These are phyloP conservation scores for Naganishia sp. DNA, from an alignment of 1,284 basidiomycete genomes.

Conservation along the genomic window DNA sequence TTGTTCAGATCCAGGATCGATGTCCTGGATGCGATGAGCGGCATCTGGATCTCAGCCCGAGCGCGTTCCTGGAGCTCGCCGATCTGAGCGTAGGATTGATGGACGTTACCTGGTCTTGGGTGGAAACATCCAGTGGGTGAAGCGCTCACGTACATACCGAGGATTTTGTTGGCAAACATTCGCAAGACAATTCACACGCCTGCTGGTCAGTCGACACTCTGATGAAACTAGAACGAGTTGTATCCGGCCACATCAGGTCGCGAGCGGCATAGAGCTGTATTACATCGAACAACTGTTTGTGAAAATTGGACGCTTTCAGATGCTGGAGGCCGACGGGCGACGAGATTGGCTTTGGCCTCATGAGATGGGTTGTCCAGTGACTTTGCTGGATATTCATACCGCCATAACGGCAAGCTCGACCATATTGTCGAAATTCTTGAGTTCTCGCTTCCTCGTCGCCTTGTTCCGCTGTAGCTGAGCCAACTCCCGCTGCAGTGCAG, in stretches of 20 bases:
- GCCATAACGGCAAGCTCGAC: slow-evolving; percentile 1
- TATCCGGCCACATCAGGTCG: no score
- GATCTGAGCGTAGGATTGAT: slow-evolving; percentile 42
- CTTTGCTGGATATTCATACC: neutral
- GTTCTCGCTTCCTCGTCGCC: neutral
- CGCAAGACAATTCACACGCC: neutral
- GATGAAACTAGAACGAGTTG: no score
- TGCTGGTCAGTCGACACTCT: neutral
- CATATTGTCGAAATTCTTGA: slow-evolving; percentile 10
- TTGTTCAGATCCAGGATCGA: slow-evolving; percentile 55
- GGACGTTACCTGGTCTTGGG: slow-evolving; percentile 46
- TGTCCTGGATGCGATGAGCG: slow-evolving; percentile 55
- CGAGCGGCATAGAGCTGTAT: no score
- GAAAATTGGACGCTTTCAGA: neutral
- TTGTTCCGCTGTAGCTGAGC: slow-evolving; percentile 7
- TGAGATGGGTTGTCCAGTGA: no score
- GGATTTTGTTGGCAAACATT: neutral
- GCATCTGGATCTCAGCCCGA: slow-evolving; percentile 56
- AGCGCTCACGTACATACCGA: neutral
- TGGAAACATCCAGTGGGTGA: slow-evolving; percentile 22
- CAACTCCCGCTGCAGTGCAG: slow-evolving; percentile 24
- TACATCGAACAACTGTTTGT: no score
- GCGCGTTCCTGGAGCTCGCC: slow-evolving; percentile 55
- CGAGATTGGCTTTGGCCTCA: no score
- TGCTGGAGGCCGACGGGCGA: neutral